phyloP scores from a whole-genome alignment of 1,284 basidiomycete genomes.

The Boletellus sp. region DNA sequence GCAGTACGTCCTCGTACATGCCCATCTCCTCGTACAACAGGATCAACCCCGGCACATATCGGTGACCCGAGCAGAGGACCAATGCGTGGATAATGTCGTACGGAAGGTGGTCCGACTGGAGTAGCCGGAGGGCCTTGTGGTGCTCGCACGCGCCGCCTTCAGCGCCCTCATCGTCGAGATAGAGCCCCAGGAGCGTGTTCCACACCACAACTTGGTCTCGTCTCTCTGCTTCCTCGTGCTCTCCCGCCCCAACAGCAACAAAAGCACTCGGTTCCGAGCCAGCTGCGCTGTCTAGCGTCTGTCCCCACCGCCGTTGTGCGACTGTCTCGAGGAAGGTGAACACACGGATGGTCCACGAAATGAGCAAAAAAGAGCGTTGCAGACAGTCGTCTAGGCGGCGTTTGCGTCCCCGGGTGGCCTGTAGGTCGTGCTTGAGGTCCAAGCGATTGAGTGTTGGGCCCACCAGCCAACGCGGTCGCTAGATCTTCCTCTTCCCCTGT shows the following conservation, averaged over 20 bases:
- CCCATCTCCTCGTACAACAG: constrained; percentile 90
- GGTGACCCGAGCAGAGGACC: constrained; percentile 83
- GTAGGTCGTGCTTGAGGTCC: constrained; percentile 7
- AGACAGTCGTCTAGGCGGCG: constrained; percentile 60
- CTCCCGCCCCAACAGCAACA: constrained; percentile 9
- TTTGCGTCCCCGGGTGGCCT: constrained; percentile 21
- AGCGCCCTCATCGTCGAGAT: constrained; percentile 46
- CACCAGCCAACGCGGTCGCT: constrained; percentile 9
- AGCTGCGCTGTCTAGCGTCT: constrained; percentile 51
- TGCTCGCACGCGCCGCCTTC: constrained; percentile 17
- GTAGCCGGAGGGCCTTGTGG: constrained; percentile 66
- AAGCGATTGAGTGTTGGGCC: constrained; percentile 11
- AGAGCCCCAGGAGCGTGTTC: constrained; percentile 95
- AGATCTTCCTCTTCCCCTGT: constrained; percentile 20
- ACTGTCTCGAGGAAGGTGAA: constrained; percentile 88
- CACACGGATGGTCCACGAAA: constrained; percentile 87
- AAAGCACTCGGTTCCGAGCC: constrained; percentile 9
- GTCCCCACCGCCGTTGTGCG: constrained; percentile 77
- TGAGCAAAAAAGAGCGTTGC: constrained; percentile 90
- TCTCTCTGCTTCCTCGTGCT: constrained; percentile 55
- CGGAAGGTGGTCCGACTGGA: constrained; percentile 64
- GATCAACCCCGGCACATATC: constrained; percentile 83
- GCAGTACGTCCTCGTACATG: constrained; percentile 93
- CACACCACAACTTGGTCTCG: constrained; percentile 85
- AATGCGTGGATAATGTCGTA: constrained; percentile 91